Percentiles rank a stretch among this genome's conserved stretches.
Evolutionary conservation across 2,329 filamentous ascomycete genomes (phyloP).

Genomic region (Aspergillus japonicus): DNA sequence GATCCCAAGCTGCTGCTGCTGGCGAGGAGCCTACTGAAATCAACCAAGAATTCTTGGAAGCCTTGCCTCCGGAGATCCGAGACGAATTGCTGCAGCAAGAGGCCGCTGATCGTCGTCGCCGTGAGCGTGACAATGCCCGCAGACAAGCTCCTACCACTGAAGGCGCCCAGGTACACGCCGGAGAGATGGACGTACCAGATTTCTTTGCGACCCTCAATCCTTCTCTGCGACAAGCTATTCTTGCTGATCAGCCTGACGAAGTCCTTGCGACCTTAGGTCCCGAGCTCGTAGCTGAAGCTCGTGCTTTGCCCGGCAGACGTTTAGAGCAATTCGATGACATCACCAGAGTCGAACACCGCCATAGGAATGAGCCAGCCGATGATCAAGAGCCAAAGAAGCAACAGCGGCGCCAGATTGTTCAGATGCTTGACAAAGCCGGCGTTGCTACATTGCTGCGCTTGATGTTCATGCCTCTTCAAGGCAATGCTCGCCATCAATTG

Average conservation of each 20-base stretch:
- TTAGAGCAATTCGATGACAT: constrained; percentile 55
- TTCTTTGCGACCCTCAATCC: constrained; percentile 90
- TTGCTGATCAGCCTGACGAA: constrained; percentile 89
- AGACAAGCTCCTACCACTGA: constrained; percentile 58
- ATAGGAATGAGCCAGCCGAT: constrained; percentile 37
- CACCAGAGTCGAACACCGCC: constrained; percentile 36
- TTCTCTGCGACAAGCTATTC: constrained; percentile 76
- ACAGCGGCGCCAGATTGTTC: constrained; percentile 78
- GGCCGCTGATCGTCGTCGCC: constrained; percentile 79
- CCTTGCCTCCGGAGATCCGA: constrained; percentile 84
- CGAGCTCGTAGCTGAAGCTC: constrained; percentile 82
- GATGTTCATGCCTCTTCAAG: constrained; percentile 95
- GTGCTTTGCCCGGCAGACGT: constrained; percentile 62
- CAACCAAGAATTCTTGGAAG: constrained; percentile 90
- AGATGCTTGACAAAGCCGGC: constrained; percentile 95
- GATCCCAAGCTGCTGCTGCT: constrained; percentile 70
- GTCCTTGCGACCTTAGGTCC: constrained; percentile 80
- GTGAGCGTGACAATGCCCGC: constrained; percentile 78
- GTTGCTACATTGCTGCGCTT: constrained; percentile 94
- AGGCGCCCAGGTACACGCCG: constrained; percentile 54
- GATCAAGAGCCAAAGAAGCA: constrained; percentile 59
- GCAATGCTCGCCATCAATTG: constrained; percentile 77
- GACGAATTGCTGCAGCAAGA: constrained; percentile 90
- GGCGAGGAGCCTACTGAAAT: constrained; percentile 67
- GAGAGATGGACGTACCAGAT: constrained; percentile 89